These are phyloP conservation scores for Naganishia cerealis DNA, from an alignment of 1,284 basidiomycete genomes.

Conservation along the genomic window DNA sequence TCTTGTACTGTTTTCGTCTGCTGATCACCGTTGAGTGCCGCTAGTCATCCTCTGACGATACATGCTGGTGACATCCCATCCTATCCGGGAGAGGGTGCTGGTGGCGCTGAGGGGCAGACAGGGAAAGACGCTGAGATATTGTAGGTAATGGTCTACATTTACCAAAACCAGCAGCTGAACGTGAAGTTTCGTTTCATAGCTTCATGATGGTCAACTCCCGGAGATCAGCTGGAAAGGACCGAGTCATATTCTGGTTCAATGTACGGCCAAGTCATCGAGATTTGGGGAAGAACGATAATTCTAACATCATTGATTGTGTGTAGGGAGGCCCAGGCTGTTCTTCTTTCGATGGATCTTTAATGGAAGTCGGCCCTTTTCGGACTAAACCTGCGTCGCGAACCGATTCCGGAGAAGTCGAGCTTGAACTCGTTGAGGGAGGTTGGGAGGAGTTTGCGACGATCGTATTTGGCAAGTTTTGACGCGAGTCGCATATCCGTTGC, in stretches of 20 bases:
- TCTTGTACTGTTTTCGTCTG: neutral
- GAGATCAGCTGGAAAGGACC: conserved; percentile 78
- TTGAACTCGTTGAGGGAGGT: conserved; percentile 78
- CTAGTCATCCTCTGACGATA: conserved; percentile 68
- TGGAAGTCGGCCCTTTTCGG: conserved; percentile 94
- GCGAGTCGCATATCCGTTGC: neutral
- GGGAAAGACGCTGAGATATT: conserved; percentile 52
- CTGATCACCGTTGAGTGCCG: conserved; percentile 53
- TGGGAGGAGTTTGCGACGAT: conserved; percentile 99
- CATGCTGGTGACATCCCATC: conserved; percentile 79
- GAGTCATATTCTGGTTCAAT: conserved; percentile 95
- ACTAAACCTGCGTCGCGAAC: conserved; percentile 56
- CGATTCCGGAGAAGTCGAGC: conserved; percentile 64
- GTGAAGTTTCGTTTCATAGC: conserved; percentile 48
- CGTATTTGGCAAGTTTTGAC: conserved; percentile 71
- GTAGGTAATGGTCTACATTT: conserved; percentile 38
- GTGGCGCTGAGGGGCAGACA: conserved; percentile 48
- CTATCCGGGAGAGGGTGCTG: conserved; percentile 63
- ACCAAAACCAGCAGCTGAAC: neutral
- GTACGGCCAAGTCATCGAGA: conserved; percentile 57
- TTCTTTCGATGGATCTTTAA: conserved; percentile 94
- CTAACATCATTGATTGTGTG: neutral
- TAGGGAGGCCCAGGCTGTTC: conserved; percentile 95
- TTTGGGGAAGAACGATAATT: neutral
- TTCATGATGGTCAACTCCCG: conserved; percentile 89